Conservation (phyloP, 495 filamentous ascomycete genomes). For the Daldinia bambusicola region DNA sequence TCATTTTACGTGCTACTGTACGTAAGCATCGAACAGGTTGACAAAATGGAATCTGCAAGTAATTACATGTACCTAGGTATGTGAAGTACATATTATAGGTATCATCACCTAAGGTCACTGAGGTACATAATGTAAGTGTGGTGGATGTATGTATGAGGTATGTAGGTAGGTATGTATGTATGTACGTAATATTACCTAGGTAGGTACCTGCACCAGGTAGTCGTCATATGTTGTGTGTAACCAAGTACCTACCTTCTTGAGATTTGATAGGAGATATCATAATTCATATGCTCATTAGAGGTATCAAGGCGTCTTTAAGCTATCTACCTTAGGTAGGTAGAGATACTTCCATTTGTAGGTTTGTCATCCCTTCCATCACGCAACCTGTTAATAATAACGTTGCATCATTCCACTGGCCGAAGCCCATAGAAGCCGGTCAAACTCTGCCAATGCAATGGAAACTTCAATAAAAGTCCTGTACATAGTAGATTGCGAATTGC, state of each 20-base stretch:
- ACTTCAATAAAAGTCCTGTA: conserved; percentile 2
- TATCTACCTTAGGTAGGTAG: too few species aligned
- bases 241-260: background rate
- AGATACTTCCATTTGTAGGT: background rate
- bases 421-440: conserved; percentile 7
- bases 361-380: background rate
- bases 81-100: background rate
- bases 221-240: background rate
- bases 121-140: too few species aligned
- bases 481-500: background rate
- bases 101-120: too few species aligned
- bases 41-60: background rate
- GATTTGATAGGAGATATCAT: background rate
- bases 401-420: conserved; percentile 30
- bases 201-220: too few species aligned
- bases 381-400: conserved; percentile 15
- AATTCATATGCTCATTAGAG: too few species aligned
- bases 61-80: too few species aligned
- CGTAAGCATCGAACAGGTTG: conserved; percentile 13
- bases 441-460: background rate
- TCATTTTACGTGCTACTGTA: conserved; percentile 14
- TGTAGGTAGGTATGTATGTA: too few species aligned
- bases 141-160: too few species aligned
- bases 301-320: too few species aligned
- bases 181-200: background rate